Base-by-base conservation (phyloP, 2,329 filamentous ascomycete species). In the Ustilaginoidea virens region DNA sequence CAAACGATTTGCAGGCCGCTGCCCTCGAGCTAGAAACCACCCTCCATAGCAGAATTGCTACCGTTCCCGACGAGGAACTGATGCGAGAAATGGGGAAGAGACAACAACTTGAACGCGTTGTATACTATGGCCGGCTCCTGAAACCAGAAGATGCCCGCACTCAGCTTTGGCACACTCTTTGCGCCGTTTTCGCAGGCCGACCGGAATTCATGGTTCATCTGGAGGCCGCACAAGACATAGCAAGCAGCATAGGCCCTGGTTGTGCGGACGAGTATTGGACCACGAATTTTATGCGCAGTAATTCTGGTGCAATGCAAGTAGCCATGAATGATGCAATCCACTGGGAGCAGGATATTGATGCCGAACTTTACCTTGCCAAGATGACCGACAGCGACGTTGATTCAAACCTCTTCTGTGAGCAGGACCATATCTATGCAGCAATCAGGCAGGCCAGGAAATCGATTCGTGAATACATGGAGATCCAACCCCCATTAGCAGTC, bases 231-330 rank as follows among this genome's bases (percentile, higher is more conserved):
- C 61, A 58, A 17, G 53, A 64, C 7, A 68, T 75, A 3, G 71
- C 69, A 2, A 64, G 69, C 2, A 64, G 78, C 23, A 61, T 96
- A 4, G 90, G 90, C 1, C 54, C 65, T 3, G 96, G 90, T 87
- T 81, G 80, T 39, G 74, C 83, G 1, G 85, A 98, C 45, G 63
- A 73, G 28, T 74, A 82, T 33, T 93, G 85, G 85, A 61, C 67
- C 6, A 4, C 26, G 30, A 65, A 82, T 18, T 67, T 70, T 9
- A 60, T 92, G 14, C 63, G n/a, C n/a, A n/a, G n/a, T n/a, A n/a
- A n/a, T n/a, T n/a, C n/a, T n/a, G n/a, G n/a, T n/a, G n/a, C n/a
- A n/a, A n/a, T n/a, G n/a, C n/a, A n/a, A n/a, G n/a, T n/a, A n/a
- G n/a, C n/a, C n/a, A n/a, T n/a, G n/a, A n/a, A n/a, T n/a, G n/a